A percentile compares a stretch with the other conserved stretches of the same genome.
phyloP scores from a whole-genome alignment of 1,284 basidiomycete species.

The Boletus nobilissimus region DNA sequence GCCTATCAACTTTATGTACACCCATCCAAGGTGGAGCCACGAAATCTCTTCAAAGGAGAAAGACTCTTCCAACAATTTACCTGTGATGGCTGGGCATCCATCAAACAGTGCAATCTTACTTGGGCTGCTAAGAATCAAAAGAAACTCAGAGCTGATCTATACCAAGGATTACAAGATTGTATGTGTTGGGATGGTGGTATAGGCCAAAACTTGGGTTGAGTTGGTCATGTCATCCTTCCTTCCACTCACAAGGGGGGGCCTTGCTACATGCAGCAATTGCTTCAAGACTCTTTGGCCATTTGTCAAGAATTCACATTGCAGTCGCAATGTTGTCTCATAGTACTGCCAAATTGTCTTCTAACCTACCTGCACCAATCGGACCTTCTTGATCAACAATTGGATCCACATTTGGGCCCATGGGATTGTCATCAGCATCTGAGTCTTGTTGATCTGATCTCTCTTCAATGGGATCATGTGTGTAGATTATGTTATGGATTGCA shows the following conservation, averaged over 20 bases:
- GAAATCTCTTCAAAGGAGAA: constrained; percentile 50
- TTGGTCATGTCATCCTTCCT: constrained; percentile 17
- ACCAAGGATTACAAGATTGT: constrained; percentile 5
- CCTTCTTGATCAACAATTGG: no score
- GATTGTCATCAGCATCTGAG: no score
- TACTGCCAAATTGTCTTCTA: no score
- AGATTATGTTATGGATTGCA: background rate
- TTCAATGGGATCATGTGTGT: background rate
- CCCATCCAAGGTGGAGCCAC: background rate
- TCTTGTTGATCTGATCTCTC: background rate
- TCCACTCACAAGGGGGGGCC: no score
- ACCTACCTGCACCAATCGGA: no score
- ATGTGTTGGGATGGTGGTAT: background rate
- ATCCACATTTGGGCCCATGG: no score
- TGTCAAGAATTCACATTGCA: constrained; percentile 1
- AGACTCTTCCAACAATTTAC: constrained; percentile 55
- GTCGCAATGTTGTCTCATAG: no score
- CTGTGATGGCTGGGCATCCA: constrained; percentile 50
- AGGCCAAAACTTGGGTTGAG: constrained; percentile 8
- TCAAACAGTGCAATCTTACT: constrained; percentile 45
- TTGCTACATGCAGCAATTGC: constrained; percentile 12
- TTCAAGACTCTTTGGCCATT: constrained; percentile 27
- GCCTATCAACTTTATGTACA: constrained; percentile 21
- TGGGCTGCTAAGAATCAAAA: constrained; percentile 50
- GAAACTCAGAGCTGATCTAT: constrained; percentile 47